Conservation (phyloP, 768 basidiomycete species). For the Suillus ampliporus region DNA sequence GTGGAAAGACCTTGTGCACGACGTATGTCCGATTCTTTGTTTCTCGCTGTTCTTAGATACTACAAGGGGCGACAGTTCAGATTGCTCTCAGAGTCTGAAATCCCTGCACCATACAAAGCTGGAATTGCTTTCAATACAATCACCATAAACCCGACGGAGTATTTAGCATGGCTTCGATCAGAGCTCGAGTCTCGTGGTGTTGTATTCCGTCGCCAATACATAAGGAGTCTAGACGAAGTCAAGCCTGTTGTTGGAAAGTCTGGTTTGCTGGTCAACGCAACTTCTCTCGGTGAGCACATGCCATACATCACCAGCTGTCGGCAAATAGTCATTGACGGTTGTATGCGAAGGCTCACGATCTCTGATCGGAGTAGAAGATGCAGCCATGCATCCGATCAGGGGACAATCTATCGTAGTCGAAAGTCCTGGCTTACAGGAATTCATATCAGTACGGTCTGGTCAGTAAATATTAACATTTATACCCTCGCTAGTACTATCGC, state of each 20-base stretch:
- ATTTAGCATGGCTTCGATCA: slow-evolving; percentile 54
- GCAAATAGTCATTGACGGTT: slow-evolving; percentile 1
- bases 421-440: slow-evolving; percentile 62
- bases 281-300: slow-evolving; percentile 53
- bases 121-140: slow-evolving; percentile 54
- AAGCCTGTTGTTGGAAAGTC: slow-evolving; percentile 41
- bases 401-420: slow-evolving; percentile 86
- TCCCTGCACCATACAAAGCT: slow-evolving; percentile 39
- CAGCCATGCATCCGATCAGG: slow-evolving; percentile 73
- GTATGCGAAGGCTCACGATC: slow-evolving; percentile 59
- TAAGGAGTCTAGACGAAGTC: slow-evolving; percentile 53
- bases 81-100: slow-evolving; percentile 38
- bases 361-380: slow-evolving; percentile 84
- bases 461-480: slow-evolving; percentile 11
- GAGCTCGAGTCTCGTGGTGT: slow-evolving; percentile 47
- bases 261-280: slow-evolving; percentile 58
- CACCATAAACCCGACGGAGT: slow-evolving; percentile 55
- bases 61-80: slow-evolving; percentile 25
- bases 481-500: too few species aligned
- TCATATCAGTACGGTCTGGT: slow-evolving; percentile 34
- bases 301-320: neutral
- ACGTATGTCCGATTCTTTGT: slow-evolving; percentile 33
- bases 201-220: slow-evolving; percentile 45
- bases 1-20: slow-evolving; percentile 46
- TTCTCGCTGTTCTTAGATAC: neutral